phyloP scores from a whole-genome alignment of 75 land plant genomes.

The Larix kaempferi region DNA sequence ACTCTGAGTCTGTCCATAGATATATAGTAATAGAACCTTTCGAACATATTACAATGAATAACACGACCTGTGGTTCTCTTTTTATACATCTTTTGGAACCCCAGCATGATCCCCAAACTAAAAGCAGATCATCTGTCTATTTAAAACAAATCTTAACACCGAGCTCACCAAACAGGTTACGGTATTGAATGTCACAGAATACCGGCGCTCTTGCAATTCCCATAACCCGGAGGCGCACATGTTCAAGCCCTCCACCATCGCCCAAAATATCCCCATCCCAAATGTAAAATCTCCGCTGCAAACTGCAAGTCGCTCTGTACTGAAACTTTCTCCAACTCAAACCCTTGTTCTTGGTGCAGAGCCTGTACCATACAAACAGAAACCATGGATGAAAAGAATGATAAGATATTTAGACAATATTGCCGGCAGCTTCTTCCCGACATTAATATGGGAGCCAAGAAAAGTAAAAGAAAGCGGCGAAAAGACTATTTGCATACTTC shows the following conservation, averaged over 20 bases:
- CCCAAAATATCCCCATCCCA: not conserved
- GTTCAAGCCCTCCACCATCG: not conserved
- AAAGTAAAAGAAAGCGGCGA: no score
- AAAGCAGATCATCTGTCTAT: not conserved
- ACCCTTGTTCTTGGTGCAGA: no score
- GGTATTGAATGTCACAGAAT: not conserved
- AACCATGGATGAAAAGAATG: not conserved
- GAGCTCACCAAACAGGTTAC: not conserved
- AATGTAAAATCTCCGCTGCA: not conserved
- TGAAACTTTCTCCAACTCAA: no score
- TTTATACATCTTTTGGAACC: no score
- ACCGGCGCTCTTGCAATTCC: not conserved
- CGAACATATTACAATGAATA: no score
- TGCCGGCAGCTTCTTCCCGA: not conserved
- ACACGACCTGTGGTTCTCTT: no score
- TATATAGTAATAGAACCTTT: no score
- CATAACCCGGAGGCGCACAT: not conserved
- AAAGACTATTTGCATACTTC: no score
- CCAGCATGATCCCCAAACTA: no score
- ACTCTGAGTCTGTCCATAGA: no score
- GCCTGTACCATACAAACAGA: no score
- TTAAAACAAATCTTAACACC: not conserved
- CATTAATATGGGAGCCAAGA: not conserved
- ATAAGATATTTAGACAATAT: not conserved
- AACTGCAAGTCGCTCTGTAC: no score